Evolutionary conservation across 768 basidiomycete genomes (phyloP).

Genomic region (Antrodiella citrinella): DNA sequence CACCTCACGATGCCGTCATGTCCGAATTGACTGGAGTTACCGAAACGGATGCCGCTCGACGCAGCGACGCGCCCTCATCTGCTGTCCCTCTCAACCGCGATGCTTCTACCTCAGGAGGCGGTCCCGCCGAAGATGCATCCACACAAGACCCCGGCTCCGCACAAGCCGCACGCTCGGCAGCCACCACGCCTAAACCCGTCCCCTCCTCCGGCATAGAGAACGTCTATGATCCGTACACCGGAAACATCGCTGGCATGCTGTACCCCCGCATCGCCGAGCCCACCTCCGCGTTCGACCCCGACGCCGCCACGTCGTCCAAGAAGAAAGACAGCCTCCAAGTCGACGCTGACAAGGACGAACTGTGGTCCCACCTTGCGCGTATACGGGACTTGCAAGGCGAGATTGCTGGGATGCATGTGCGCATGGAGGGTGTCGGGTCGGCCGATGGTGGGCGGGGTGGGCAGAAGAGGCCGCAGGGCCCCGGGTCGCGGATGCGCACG

Average conservation of each 20-base stretch:
- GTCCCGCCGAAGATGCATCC: not conserved
- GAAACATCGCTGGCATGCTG: conserved; percentile 32
- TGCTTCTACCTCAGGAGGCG: conserved; percentile 5
- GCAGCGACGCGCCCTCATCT: not conserved
- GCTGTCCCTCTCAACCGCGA: conserved; percentile 2
- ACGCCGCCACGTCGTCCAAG: conserved; percentile 9
- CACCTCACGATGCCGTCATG: conserved; percentile 60
- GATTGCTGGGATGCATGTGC: conserved; percentile 62
- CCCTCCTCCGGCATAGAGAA: conserved; percentile 17
- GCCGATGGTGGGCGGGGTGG: conserved; percentile 16
- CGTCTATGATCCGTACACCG: conserved; percentile 43
- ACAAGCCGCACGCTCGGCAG: conserved; percentile 9
- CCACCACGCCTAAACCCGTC: conserved; percentile 9
- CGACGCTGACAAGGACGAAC: conserved; percentile 33
- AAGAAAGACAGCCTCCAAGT: conserved; percentile 7
- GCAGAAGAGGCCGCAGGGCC: conserved; percentile 19
- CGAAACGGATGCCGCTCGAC: conserved; percentile 5
- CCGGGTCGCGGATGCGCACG: conserved; percentile 17
- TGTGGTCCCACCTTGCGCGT: conserved; percentile 61
- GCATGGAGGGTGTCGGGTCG: conserved; percentile 62
- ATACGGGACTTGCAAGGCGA: conserved; percentile 69
- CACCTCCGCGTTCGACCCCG: not conserved
- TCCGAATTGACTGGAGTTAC: conserved; percentile 30
- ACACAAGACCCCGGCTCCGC: not conserved
- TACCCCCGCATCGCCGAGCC: conserved; percentile 9